Evolutionary conservation across 345 rosid species (phyloP).

Genomic region (Acer campestre): DNA sequence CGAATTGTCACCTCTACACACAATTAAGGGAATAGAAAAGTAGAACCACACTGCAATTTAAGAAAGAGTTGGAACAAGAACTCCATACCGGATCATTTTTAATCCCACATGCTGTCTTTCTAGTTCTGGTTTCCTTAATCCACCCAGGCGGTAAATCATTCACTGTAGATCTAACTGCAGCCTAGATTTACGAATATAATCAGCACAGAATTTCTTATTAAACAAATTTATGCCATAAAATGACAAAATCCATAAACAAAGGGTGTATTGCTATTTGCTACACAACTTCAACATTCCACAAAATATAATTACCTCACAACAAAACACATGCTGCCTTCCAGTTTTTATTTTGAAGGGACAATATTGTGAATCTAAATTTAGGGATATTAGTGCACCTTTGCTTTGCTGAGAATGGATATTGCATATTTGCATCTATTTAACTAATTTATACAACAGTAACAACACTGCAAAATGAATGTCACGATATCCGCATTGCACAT

Average conservation of each 20-base stretch:
- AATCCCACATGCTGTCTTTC: constrained; percentile 19
- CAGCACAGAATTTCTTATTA: constrained; percentile 7
- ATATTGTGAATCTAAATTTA: constrained; percentile 4
- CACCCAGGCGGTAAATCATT: constrained; percentile 44
- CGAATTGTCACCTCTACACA: not conserved
- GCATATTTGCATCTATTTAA: not conserved
- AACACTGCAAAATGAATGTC: not conserved
- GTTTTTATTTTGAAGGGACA: not conserved
- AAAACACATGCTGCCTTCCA: too few species aligned
- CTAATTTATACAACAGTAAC: not conserved
- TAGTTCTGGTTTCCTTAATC: constrained; percentile 38
- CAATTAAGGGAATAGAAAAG: not conserved
- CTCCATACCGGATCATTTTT: constrained; percentile 38
- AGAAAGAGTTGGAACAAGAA: constrained; percentile 14
- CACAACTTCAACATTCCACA: not conserved
- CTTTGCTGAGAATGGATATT: not conserved
- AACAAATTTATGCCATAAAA: not conserved
- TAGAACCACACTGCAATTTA: not conserved
- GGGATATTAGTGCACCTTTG: not conserved
- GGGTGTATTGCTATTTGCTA: not conserved
- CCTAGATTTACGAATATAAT: constrained; percentile 27
- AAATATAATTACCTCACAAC: not conserved
- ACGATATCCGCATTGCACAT: not conserved
- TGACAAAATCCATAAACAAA: not conserved
- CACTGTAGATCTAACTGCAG: constrained; percentile 24